Evolutionary conservation across 768 basidiomycete genomes (phyloP), one percentile per base, ranked within the genome.

Genomic region (Lyophyllum atratum): DNA sequence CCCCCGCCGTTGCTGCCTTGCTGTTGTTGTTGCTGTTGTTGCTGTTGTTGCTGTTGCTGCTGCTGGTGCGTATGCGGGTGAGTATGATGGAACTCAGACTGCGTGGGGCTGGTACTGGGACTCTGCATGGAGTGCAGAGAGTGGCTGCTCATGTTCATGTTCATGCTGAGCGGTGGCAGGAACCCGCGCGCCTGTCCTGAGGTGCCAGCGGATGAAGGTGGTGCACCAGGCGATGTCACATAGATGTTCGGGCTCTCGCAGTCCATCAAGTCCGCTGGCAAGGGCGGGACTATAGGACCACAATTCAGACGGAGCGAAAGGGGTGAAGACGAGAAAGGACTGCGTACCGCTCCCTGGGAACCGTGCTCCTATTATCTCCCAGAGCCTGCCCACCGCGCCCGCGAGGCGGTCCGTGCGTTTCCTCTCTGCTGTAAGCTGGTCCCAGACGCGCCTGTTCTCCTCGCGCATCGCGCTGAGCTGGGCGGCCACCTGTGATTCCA

Each of bases 381-480:
- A 88, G 56, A 92, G 69, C 10, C 78, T 71, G 53, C 82, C 82
- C 26, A 90, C 79, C 25, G 87, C 73, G 44, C 74, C 70, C 0
- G 84, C 81, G 28, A 92, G 76, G 56, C 80, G 82, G 59, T 88
- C 88, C 11, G 84, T 80, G 65, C 84, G 83, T 48, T 80, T 76
- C 52, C 81, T 77, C 69, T 91, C 90, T 4, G 72, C 64, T 4
- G 71, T 67, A 29, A 91, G 73, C 60, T 73, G 74, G 53, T 85
- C 80, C 78, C 81, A 84, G 55, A 92, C 77, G 25, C 84, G 73
- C 45, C 82, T 72, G 61, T 90, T 89, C 68, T 92, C 90, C 7
- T 90, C 88, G 48, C 85, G 79, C 80, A 92, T 87, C 9, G 84
- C 80, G 14, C 74, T 73, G 9, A 93, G 78, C 65, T 89, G 89